A percentile compares a stretch with the other conserved stretches of the same genome.
Evolutionary conservation across 2,329 filamentous ascomycete genomes (phyloP).

Genomic region (Fusarium sp.): DNA sequence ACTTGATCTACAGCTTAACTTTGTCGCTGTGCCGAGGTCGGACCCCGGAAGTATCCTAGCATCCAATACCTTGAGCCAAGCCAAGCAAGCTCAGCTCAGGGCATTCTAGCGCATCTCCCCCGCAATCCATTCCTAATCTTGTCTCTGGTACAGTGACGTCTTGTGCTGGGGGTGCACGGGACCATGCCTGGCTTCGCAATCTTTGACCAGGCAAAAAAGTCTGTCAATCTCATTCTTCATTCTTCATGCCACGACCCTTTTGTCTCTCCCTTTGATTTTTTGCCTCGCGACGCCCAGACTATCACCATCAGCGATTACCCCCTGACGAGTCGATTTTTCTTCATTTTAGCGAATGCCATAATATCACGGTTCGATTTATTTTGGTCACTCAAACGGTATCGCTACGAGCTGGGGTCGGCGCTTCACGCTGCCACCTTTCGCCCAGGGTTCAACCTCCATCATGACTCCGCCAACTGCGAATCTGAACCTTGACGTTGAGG

Average conservation of each 20-base stretch:
- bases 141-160: constrained; percentile 38
- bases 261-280: constrained; percentile 33
- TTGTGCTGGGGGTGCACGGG: constrained; percentile 35
- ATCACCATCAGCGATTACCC: background rate
- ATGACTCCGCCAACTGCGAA: constrained; percentile 67
- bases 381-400: constrained; percentile 7
- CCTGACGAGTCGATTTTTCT: background rate
- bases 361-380: background rate
- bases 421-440: constrained; percentile 26
- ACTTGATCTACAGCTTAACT: constrained; percentile 16
- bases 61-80: background rate
- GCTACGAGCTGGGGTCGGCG: constrained; percentile 14
- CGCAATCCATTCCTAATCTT: constrained; percentile 25
- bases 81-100: constrained; percentile 4
- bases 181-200: constrained; percentile 32
- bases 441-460: constrained; percentile 32
- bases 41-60: constrained; percentile 8
- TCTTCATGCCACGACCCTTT: constrained; percentile 19
- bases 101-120: constrained; percentile 24
- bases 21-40: constrained; percentile 17
- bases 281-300: constrained; percentile 7
- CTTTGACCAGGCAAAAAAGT: constrained; percentile 36
- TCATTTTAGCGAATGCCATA: constrained; percentile 16
- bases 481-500: constrained; percentile 85
- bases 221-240: constrained; percentile 21